Evolutionary conservation across 139 green algal genomes (phyloP).

Genomic region (Raphidocelis subcapitata): DNA sequence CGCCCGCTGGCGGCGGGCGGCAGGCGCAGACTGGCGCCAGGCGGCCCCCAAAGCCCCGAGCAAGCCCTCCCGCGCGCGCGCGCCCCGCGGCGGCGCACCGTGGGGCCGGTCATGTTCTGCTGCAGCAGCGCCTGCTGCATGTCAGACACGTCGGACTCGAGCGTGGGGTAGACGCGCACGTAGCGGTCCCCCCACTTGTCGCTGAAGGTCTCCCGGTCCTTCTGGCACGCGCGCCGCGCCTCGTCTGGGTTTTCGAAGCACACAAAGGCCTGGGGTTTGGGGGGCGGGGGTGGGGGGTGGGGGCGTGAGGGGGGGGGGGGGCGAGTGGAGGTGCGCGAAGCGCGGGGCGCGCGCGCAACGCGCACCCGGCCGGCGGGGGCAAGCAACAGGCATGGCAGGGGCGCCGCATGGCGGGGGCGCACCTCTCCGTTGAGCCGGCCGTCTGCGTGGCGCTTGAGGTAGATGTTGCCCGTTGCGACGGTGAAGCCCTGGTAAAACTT

Average conservation of each 20-base stretch:
- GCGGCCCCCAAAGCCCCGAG: no score
- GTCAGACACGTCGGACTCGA: constrained; percentile 60
- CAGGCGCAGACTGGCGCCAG: no score
- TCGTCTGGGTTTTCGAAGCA: constrained; percentile 58
- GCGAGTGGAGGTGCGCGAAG: no score
- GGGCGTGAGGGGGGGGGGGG: no score
- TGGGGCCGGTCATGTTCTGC: constrained; percentile 27
- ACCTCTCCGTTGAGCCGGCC: constrained; percentile 67
- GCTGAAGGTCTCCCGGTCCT: constrained; percentile 73
- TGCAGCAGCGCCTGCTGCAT: constrained; percentile 49
- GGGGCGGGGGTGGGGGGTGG: no score
- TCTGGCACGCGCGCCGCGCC: constrained; percentile 54
- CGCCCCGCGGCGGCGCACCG: no score
- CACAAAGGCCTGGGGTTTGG: constrained; percentile 56
- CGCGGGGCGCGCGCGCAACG: no score
- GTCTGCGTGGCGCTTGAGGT: constrained; percentile 51
- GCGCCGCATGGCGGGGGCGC: no score
- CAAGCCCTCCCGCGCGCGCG: no score
- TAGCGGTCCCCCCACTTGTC: constrained; percentile 73
- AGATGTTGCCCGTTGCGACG: constrained; percentile 56
- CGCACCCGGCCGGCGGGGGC: no score
- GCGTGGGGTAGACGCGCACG: constrained; percentile 64
- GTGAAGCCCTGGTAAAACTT: constrained; percentile 54
- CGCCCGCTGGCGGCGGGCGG: no score
- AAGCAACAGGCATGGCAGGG: no score